These are phyloP conservation scores for Taphrina populina DNA, from an alignment of 1,139 yeast genomes.

Conservation along the genomic window DNA sequence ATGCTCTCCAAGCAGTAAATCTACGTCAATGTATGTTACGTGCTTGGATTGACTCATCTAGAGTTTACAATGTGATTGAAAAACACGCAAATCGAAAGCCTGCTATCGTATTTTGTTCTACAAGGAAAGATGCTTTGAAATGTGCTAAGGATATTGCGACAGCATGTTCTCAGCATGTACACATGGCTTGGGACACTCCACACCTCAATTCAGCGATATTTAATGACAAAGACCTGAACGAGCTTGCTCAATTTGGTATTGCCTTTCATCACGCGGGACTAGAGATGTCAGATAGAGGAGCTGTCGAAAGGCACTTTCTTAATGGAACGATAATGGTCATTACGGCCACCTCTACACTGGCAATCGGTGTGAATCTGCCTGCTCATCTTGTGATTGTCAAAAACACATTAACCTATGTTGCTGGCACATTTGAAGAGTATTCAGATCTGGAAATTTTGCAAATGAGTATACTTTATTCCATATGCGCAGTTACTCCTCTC, in stretches of 20 bases:
- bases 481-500: neutral
- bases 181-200: constrained; percentile 22
- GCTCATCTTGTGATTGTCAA: constrained; percentile 61
- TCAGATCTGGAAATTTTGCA: constrained; percentile 59
- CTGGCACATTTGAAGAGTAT: constrained; percentile 53
- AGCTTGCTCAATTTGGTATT: constrained; percentile 47
- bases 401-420: constrained; percentile 58
- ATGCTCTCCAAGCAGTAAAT: constrained; percentile 47
- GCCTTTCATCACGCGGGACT: constrained; percentile 64
- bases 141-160: constrained; percentile 51
- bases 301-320: constrained; percentile 52
- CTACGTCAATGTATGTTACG: neutral
- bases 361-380: constrained; percentile 60
- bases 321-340: constrained; percentile 50
- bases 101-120: constrained; percentile 55
- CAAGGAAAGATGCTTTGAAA: constrained; percentile 51
- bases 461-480: constrained; percentile 48
- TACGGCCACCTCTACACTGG: constrained; percentile 61
- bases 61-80: constrained; percentile 46
- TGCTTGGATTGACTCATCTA: constrained; percentile 9
- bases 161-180: constrained; percentile 35
- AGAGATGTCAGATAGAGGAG: constrained; percentile 49
- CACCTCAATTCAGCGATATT: constrained; percentile 35
- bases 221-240: constrained; percentile 45
- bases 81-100: constrained; percentile 50